Percentiles rank a stretch among this genome's conserved stretches.
phyloP scores from a whole-genome alignment of 352 stramenopile species.

The Paralagenidium karlingii region DNA sequence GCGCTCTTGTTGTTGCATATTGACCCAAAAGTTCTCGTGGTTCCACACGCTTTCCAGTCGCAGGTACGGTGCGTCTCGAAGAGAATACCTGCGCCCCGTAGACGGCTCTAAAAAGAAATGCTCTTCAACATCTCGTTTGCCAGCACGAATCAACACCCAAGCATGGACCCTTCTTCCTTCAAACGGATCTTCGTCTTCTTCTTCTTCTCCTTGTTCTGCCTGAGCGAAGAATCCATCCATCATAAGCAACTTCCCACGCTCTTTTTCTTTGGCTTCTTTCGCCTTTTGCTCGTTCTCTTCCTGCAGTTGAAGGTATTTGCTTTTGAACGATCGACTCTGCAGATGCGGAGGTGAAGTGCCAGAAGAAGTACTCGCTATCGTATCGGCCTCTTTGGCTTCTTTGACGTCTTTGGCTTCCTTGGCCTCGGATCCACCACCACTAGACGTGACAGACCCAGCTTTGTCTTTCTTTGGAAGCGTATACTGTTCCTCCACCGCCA shows the following conservation, averaged over 20 bases:
- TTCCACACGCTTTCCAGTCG: constrained; percentile 88
- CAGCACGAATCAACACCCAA: constrained; percentile 88
- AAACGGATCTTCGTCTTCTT: constrained; percentile 59
- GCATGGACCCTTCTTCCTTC: constrained; percentile 70
- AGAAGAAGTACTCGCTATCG: constrained; percentile 5
- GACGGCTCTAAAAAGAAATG: constrained; percentile 89
- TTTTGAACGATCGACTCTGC: constrained; percentile 46
- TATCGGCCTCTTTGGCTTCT: constrained; percentile 2
- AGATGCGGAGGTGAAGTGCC: no score
- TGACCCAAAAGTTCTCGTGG: constrained; percentile 93
- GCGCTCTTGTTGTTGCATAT: constrained; percentile 76
- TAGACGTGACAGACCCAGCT: constrained; percentile 4
- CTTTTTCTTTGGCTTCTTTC: constrained; percentile 4
- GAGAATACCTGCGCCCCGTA: constrained; percentile 77
- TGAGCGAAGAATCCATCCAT: constrained; percentile 4
- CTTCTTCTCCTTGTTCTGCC: constrained; percentile 25
- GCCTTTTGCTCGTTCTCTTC: constrained; percentile 32
- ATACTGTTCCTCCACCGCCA: constrained; percentile 37
- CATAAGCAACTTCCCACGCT: not conserved
- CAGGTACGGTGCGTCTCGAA: constrained; percentile 73
- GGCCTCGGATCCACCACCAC: constrained; percentile 6
- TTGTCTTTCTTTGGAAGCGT: constrained; percentile 8
- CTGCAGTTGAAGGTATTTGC: constrained; percentile 46
- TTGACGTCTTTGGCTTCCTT: constrained; percentile 4
- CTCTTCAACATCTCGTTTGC: constrained; percentile 77